Evolutionary conservation across 2,329 filamentous ascomycete species (phyloP).

Genomic region (Falciphora oryzae): DNA sequence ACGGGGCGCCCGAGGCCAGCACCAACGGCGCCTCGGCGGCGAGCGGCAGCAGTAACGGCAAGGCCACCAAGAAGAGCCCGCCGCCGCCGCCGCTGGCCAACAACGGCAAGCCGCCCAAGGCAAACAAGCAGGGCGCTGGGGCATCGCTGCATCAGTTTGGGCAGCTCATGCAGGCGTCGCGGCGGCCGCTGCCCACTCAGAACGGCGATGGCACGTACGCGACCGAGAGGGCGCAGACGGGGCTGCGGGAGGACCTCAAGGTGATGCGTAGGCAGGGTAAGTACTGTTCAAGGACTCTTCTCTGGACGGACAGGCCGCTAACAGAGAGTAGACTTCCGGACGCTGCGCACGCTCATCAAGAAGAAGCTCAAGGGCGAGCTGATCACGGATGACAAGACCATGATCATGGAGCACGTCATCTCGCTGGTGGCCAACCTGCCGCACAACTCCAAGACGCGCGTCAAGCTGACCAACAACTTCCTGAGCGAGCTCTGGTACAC

Average conservation of each 20-base stretch:
- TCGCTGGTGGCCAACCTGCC: conserved; percentile 63
- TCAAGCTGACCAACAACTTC: conserved; percentile 60
- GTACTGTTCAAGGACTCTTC: too few relatives aligned
- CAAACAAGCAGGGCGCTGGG: conserved; percentile 27
- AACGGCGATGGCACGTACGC: conserved; percentile 58
- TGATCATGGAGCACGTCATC: conserved; percentile 70
- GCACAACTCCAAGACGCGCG: conserved; percentile 52
- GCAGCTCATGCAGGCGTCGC: conserved; percentile 40
- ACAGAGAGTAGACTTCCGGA: conserved; percentile 50
- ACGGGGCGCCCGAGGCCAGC: background rate
- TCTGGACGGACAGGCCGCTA: conserved; percentile 6
- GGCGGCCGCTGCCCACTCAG: conserved; percentile 57
- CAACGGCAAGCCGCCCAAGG: conserved; percentile 19
- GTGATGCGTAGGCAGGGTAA: conserved; percentile 43
- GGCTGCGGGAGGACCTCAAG: conserved; percentile 51
- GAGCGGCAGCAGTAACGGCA: background rate
- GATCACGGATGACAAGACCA: conserved; percentile 67
- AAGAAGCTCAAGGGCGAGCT: conserved; percentile 57
- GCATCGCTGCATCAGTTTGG: conserved; percentile 28
- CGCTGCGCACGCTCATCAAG: conserved; percentile 54
- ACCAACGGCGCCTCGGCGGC: background rate
- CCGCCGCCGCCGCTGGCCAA: conserved; percentile 16
- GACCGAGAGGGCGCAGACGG: conserved; percentile 39
- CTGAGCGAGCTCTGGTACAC: conserved; percentile 65
- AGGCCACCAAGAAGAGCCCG: background rate